Base-by-base conservation (phyloP, 2,329 filamentous ascomycete genomes). In the Ambrosiella xylebori region DNA sequence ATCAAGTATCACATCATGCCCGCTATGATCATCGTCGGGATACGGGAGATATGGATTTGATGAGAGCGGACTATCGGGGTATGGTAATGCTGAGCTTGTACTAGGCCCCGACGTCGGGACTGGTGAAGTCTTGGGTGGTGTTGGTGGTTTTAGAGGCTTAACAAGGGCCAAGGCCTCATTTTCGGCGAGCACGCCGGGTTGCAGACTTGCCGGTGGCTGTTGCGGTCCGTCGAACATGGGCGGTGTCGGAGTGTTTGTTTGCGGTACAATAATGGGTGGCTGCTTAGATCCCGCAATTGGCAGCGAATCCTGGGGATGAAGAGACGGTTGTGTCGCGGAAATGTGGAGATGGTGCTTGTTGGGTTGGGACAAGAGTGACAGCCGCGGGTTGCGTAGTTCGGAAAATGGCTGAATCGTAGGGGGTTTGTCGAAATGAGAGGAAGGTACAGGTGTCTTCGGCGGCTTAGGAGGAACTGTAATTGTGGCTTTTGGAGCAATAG, bases 1-100 rank as follows among this genome's bases (percentile, higher is more conserved):
- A 15, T 57, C 55, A n/a, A 40, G 36, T 9, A 47, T 59, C 8
- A n/a, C 47, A 8, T 51, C 47, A 51, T 51, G 8, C 1, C 27
- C 17, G 9, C 17, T 40, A 12, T 53, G 27, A 15, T 56, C 56
- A 37, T 60, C 59, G 15, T 57, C 59, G 7, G 59, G 59, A 35
- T 60, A 60, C 2, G 59, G 59, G 15, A 60, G 38, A n/a, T 45
- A 19, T 7, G n/a, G 15, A 9, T 41, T 41, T 36, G 51, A 17
- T 27, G 15, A 38, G 37, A 27, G 27, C 4, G 27, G 5, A 27
- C 27, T 3, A 27, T 27, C 27, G 4, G 27, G 27, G 27, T 4
- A 27, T 1, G 4, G 27, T 27, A 27, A 27, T 27, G 27, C 27
- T 3, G 27, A 27, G 27, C 27, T 27, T 27, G 27, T 27, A 27